A percentile compares a stretch with the other conserved stretches of the same genome.
Evolutionary conservation across 805 yeast genomes (phyloP).

Genomic region (Torulaspora delbrueckii): DNA sequence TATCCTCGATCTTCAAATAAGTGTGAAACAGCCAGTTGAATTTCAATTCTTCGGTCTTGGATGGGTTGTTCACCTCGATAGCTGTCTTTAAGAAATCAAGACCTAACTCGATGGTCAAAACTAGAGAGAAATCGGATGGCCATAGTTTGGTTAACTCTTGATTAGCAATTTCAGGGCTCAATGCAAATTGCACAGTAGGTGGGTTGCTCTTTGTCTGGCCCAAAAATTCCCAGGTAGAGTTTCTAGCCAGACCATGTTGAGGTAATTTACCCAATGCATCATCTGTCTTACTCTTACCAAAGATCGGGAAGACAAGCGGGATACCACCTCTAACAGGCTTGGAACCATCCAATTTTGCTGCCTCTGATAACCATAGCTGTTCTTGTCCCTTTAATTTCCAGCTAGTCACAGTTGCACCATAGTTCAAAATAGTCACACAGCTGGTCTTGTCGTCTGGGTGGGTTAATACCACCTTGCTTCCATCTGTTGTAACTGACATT

Average conservation of each 20-base stretch:
- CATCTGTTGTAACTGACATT: conserved; percentile 68
- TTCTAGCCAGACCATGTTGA: conserved; percentile 96
- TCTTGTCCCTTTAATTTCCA: conserved; percentile 74
- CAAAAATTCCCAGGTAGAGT: conserved; percentile 85
- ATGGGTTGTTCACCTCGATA: conserved; percentile 73
- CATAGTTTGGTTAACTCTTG: conserved; percentile 58
- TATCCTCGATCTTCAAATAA: conserved; percentile 69
- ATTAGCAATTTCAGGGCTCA: conserved; percentile 79
- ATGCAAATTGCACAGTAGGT: conserved; percentile 83
- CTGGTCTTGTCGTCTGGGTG: conserved; percentile 51
- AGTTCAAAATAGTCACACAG: conserved; percentile 63
- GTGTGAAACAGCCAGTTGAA: conserved; percentile 97
- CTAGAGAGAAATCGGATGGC: conserved; percentile 67
- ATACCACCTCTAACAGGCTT: conserved; percentile 97
- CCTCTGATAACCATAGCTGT: conserved; percentile 75
- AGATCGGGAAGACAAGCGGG: conserved; percentile 91
- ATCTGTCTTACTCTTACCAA: conserved; percentile 63
- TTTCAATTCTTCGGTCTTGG: conserved; percentile 50
- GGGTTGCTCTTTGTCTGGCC: conserved; percentile 72
- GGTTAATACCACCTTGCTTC: conserved; percentile 54
- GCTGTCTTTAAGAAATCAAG: conserved; percentile 56
- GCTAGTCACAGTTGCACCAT: conserved; percentile 84
- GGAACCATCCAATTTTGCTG: conserved; percentile 83
- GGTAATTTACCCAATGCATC: conserved; percentile 66
- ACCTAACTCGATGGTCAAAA: conserved; percentile 61